phyloP scores from a whole-genome alignment of 2,329 filamentous ascomycete species.

The Rutstroemia sp. region DNA sequence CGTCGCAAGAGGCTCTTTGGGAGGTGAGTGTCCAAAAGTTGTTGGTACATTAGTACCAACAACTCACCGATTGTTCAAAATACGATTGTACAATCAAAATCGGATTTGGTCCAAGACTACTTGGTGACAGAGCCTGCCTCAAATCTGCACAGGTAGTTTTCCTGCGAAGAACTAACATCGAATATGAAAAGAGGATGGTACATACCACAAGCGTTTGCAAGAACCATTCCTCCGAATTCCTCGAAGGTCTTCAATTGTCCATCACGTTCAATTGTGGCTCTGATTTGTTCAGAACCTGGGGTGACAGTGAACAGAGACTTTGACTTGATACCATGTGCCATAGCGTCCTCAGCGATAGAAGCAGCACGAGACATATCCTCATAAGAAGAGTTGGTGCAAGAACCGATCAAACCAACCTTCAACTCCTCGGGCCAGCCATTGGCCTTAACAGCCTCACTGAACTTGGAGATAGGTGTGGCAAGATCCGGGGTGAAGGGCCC shows the following conservation, averaged over 20 bases:
- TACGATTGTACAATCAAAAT: too few relatives aligned
- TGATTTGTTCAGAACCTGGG: constrained; percentile 93
- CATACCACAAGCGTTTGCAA: constrained; percentile 90
- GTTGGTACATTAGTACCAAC: too few relatives aligned
- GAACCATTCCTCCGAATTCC: constrained; percentile 88
- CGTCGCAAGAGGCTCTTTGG: too few relatives aligned
- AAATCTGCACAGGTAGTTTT: too few relatives aligned
- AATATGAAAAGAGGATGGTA: not conserved
- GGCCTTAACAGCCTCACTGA: constrained; percentile 85
- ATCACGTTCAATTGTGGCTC: constrained; percentile 75
- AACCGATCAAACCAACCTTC: constrained; percentile 94
- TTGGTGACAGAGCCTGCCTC: too few relatives aligned
- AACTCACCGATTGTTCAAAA: too few relatives aligned
- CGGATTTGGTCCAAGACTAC: too few relatives aligned
- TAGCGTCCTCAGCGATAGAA: constrained; percentile 83
- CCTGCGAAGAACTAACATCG: too few relatives aligned
- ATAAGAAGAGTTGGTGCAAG: constrained; percentile 87
- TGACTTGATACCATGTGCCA: constrained; percentile 87
- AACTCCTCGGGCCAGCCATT: constrained; percentile 96
- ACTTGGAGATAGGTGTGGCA: constrained; percentile 95
- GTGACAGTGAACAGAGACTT: constrained; percentile 93
- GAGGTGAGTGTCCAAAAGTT: too few relatives aligned
- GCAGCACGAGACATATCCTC: constrained; percentile 92
- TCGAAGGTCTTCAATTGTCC: constrained; percentile 92
- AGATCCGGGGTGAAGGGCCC: constrained; percentile 98